Base-by-base conservation (phyloP, 2,329 filamentous ascomycete species). In the Penicillium sp. region DNA sequence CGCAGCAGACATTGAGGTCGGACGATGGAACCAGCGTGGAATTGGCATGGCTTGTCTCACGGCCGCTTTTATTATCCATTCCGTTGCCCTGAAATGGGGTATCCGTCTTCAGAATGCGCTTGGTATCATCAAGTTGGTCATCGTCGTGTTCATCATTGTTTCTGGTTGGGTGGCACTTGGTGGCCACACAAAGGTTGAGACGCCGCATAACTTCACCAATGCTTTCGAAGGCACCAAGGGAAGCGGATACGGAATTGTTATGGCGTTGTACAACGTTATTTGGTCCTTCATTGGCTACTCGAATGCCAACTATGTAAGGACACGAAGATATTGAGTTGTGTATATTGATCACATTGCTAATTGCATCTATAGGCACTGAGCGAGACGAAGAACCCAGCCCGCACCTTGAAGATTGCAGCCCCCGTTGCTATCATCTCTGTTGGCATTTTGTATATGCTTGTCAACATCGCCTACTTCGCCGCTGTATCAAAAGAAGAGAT, bases 241-340 rank as follows among this genome's bases (percentile, higher is more conserved):
- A 16, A 74, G 67, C 57, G 71, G 70, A 7, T 76, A 76, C 57
- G 80, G 81, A 27, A 72, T 86, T n/a, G 81, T 84, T 2, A 85
- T 79, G 56, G 84, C 84, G 0, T 67, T 88, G 38, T 82, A 85
- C 59, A 86, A 81, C 56, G 84, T 87, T 53, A 80, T 84, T 31
- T 87, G 85, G 68, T 83, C 83, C 0, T 87, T 86, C 52, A 75
- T 79, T 4, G 85, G 85, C 2, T 87, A 82, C 62, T 77, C 80
- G 7, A 87, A 87, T 66, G 82, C 84, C 0, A 87, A 87, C 72
- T 87, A 87, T 69, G 79, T 81, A 60, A 70, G 78, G 66, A 38
- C 23, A 38, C 23, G 13, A 39, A 21, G 15, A 45, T 19, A 27
- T 15, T 15, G 50, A 21, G 13, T 49, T 27, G 29, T 43, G 2